These are phyloP conservation scores for Wickerhamomyces hampshirensis DNA, from an alignment of 805 yeast genomes.

Conservation along the genomic window DNA sequence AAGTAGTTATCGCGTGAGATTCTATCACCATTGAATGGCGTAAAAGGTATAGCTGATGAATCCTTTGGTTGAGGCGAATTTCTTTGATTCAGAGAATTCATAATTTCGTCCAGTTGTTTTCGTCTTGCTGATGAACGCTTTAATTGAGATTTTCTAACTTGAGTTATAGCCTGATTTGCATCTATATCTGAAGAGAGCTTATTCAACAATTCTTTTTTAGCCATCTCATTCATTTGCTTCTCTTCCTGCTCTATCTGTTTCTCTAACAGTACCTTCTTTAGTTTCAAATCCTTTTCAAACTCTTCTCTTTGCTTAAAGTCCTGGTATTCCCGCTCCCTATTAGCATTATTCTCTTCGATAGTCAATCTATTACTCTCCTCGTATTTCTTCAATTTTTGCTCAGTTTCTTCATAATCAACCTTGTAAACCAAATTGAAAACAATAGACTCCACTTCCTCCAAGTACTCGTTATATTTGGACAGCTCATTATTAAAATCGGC, in stretches of 20 bases:
- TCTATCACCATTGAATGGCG: slow-evolving; percentile 92
- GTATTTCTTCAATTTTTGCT: slow-evolving; percentile 58
- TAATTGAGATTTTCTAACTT: slow-evolving; percentile 47
- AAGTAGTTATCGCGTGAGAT: slow-evolving; percentile 50
- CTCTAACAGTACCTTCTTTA: slow-evolving; percentile 46
- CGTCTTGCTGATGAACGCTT: slow-evolving; percentile 65
- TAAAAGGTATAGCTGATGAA: slow-evolving; percentile 56
- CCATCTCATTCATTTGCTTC: slow-evolving; percentile 45
- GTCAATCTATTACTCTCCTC: slow-evolving; percentile 70
- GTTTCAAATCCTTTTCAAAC: slow-evolving; percentile 62
- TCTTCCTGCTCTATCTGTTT: slow-evolving; percentile 62
- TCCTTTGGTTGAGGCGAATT: no score
- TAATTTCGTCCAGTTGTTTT: slow-evolving; percentile 39
- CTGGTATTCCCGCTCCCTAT: slow-evolving; percentile 66
- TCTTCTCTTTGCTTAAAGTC: slow-evolving; percentile 59
- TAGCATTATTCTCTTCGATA: slow-evolving; percentile 71
- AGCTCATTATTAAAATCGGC: slow-evolving; percentile 57
- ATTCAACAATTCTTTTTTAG: slow-evolving; percentile 53
- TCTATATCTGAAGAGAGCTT: slow-evolving; percentile 42
- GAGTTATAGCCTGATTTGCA: slow-evolving; percentile 45
- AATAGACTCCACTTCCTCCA: slow-evolving; percentile 79
- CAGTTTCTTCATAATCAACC: slow-evolving; percentile 64
- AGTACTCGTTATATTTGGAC: slow-evolving; percentile 64
- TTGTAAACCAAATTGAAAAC: slow-evolving; percentile 72
- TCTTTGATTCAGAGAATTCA: slow-evolving; percentile 32